A percentile compares a stretch with the other conserved stretches of the same genome.
These are phyloP conservation scores for Diospyros kaki DNA, from an alignment of 148 eudicot genomes.

Conservation along the genomic window DNA sequence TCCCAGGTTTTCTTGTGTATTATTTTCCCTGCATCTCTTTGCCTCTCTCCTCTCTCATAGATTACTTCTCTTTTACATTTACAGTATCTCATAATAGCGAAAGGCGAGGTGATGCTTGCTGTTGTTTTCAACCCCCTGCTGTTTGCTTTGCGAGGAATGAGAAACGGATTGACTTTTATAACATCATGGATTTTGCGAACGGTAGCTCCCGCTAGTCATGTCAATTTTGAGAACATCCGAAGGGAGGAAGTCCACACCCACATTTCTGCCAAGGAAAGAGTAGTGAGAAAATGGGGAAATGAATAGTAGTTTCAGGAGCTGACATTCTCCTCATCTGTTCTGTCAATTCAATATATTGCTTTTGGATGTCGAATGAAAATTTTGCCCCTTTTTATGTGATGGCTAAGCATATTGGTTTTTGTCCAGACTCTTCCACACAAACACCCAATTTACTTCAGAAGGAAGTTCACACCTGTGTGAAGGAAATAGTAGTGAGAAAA, in stretches of 20 bases:
- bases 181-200: slow-evolving; percentile 39
- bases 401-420: not conserved
- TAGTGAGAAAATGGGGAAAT: slow-evolving; percentile 78
- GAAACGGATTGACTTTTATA: slow-evolving; percentile 35
- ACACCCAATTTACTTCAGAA: not conserved
- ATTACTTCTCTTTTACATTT: slow-evolving; percentile 7
- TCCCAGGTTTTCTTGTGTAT: not conserved
- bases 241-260: slow-evolving; percentile 32
- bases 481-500: too few relatives aligned
- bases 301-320: slow-evolving; percentile 27
- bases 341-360: not conserved
- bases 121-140: slow-evolving; percentile 62
- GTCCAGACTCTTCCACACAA: not conserved
- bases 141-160: slow-evolving; percentile 51
- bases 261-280: slow-evolving; percentile 66
- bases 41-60: not conserved
- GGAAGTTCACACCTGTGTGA: not conserved
- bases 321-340: not conserved
- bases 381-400: slow-evolving; percentile 8
- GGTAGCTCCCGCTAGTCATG: slow-evolving; percentile 27
- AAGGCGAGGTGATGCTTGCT: slow-evolving; percentile 76
- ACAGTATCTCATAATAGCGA: slow-evolving; percentile 66
- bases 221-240: slow-evolving; percentile 24
- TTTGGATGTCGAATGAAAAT: not conserved
- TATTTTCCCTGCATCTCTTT: not conserved